Percentiles rank a stretch among this genome's conserved stretches.
These are phyloP conservation scores for Raphanus sativus DNA, from an alignment of 345 rosid genomes.

Conservation along the genomic window DNA sequence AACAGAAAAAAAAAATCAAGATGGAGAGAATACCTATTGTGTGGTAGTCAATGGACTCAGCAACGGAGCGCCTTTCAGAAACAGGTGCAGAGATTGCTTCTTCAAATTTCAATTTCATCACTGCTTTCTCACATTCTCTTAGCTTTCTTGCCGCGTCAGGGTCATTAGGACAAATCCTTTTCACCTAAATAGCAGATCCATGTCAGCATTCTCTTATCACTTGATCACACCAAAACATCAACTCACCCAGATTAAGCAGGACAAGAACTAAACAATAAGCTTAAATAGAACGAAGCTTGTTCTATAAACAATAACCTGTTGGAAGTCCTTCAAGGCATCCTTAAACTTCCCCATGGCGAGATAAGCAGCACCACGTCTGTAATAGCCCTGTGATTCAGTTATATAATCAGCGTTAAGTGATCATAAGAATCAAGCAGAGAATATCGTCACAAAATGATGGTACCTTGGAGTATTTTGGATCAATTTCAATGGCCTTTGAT, in stretches of 20 bases:
- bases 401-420: conserved; percentile 21
- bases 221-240: conserved; percentile 21
- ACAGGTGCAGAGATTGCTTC: conserved; percentile 88
- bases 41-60: conserved; percentile 80
- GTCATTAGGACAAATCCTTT: conserved; percentile 83
- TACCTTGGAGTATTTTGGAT: conserved; percentile 86
- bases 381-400: conserved; percentile 66
- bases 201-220: conserved; percentile 13
- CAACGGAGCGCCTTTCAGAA: conserved; percentile 70
- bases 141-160: conserved; percentile 91
- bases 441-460: conserved; percentile 1
- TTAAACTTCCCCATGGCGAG: conserved; percentile 97
- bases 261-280: neutral
- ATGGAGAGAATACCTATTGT: conserved; percentile 60
- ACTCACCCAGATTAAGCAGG: neutral
- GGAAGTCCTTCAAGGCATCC: conserved; percentile 95
- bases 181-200: conserved; percentile 53
- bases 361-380: conserved; percentile 93
- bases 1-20: neutral
- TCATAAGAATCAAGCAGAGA: neutral
- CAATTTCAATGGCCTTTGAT: conserved; percentile 82
- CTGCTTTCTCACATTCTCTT: conserved; percentile 93
- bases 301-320: conserved; percentile 54
- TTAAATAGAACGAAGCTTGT: neutral
- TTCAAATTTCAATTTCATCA: conserved; percentile 89